Conservation (phyloP, 2,329 filamentous ascomycete genomes). For the Calonectria montana region DNA sequence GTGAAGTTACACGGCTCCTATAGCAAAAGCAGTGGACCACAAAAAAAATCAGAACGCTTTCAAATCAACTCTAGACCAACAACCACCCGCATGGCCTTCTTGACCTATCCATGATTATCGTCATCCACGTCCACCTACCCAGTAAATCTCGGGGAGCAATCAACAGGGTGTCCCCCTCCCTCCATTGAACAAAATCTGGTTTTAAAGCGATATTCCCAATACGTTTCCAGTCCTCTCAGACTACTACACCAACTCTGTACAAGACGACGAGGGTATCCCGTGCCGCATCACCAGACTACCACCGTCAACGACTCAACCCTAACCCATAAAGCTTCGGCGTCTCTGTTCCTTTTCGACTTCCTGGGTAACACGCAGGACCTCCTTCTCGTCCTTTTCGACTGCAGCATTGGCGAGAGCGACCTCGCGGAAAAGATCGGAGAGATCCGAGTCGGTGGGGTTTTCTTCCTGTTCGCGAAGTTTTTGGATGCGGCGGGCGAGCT, state of each 20-base stretch:
- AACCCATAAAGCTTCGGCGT: constrained; percentile 44
- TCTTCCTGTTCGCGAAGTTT: constrained; percentile 94
- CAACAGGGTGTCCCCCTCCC: background rate
- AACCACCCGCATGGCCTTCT: constrained; percentile 9
- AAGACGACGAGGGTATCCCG: background rate
- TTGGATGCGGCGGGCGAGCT: constrained; percentile 95
- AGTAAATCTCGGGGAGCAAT: constrained; percentile 4
- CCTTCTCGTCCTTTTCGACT: constrained; percentile 81
- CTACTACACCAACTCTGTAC: background rate
- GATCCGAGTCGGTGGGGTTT: constrained; percentile 75
- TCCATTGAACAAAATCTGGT: constrained; percentile 5
- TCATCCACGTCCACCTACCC: constrained; percentile 10
- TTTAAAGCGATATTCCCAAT: constrained; percentile 16
- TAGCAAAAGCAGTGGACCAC: background rate
- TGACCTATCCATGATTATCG: constrained; percentile 12
- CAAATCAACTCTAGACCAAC: constrained; percentile 12
- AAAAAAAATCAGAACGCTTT: constrained; percentile 18
- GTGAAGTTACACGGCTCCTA: constrained; percentile 9
- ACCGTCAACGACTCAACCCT: background rate
- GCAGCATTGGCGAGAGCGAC: constrained; percentile 93
- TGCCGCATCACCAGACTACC: background rate
- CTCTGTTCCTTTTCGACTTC: constrained; percentile 63
- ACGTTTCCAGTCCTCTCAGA: background rate
- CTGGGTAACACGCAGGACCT: constrained; percentile 75
- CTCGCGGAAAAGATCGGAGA: constrained; percentile 81